phyloP scores from a whole-genome alignment of 2,329 filamentous ascomycete genomes.

The Colletotrichum navitas region DNA sequence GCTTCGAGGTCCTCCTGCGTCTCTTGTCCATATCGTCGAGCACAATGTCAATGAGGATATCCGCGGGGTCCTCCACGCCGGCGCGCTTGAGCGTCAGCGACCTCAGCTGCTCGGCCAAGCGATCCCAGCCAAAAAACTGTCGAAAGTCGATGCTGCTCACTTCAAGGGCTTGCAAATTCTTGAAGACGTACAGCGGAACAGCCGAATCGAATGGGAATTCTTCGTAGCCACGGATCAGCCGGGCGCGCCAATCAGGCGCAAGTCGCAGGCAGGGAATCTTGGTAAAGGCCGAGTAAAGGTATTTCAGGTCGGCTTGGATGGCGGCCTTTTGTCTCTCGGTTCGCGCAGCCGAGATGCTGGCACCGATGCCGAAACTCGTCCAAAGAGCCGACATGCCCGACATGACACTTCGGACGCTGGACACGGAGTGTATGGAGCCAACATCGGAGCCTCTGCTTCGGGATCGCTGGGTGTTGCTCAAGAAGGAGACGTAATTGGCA shows the following conservation, averaged over 20 bases:
- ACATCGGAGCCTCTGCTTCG: constrained; percentile 85
- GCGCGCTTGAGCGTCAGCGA: constrained; percentile 91
- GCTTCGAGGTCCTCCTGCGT: constrained; percentile 87
- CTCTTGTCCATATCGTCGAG: constrained; percentile 96
- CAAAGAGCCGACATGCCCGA: constrained; percentile 95
- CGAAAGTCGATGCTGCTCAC: constrained; percentile 96
- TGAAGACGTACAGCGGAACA: constrained; percentile 96
- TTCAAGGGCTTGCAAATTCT: constrained; percentile 94
- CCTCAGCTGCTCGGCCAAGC: constrained; percentile 89
- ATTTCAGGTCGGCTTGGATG: constrained; percentile 88
- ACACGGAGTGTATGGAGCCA: constrained; percentile 94
- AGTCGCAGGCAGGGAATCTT: constrained; percentile 94
- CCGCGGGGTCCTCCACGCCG: constrained; percentile 88
- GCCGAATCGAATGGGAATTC: constrained; percentile 98
- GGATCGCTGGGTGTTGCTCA: constrained; percentile 84
- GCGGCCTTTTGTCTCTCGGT: constrained; percentile 91
- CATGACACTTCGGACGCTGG: constrained; percentile 97
- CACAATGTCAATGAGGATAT: constrained; percentile 92
- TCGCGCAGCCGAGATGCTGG: constrained; percentile 83
- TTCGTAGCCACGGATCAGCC: constrained; percentile 92
- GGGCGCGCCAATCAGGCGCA: constrained; percentile 92
- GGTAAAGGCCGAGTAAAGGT: constrained; percentile 97
- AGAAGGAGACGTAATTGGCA: constrained; percentile 95
- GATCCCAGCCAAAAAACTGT: constrained; percentile 98
- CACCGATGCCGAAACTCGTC: constrained; percentile 87